Evolutionary conservation across 2,329 filamentous ascomycete species (phyloP), one percentile per base, ranked within the genome.

Genomic region (Xylariomycetidae sp.): DNA sequence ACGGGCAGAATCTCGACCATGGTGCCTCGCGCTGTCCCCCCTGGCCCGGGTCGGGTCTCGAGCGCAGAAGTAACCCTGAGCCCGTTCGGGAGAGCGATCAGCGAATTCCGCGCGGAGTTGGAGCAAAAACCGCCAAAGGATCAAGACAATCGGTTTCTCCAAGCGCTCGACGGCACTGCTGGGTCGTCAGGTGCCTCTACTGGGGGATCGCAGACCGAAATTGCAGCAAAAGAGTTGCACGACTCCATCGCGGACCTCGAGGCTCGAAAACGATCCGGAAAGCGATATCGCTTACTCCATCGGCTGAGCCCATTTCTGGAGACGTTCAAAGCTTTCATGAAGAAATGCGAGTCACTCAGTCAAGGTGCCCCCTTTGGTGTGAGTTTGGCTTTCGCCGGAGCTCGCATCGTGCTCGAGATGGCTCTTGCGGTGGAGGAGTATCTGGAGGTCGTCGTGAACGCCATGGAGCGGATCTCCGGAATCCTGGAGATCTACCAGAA

Each of bases 361-460:
- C 27, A 37, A 17, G 25, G 25, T 20, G 30, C 25, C 13, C 38
- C 38, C 3, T 37, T 37, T 5, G 38, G 38, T 14, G 38, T 40
- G 10, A 27, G 23, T 2, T 31, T 34, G 24, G 38, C 38, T 4
- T 40, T 40, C 12, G 10, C 29, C 8, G 38, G 38, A 24, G 38
- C 31, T 15, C 38, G 38, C 19, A 25, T 40, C 16, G 34, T 40
- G 10, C 13, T 40, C 4, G 38, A 40, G 18, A 33, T 40, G 34
- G 38, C 38, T 14, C 12, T 34, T 9, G 23, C 30, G 10, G 27
- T 40, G 17, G 27, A 37, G 4, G 38, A 37, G 25, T 37, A 40
- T 22, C 26, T 40, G 6, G 38, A 40, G 22, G n/a, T 33, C 6
- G 27, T 40, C 15, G 34, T 40, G 10, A 28, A 19, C 2, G 34